A percentile compares a stretch with the other conserved stretches of the same genome.
Evolutionary conservation across 768 basidiomycete genomes (phyloP).

Genomic region (Gyrodon lividus): DNA sequence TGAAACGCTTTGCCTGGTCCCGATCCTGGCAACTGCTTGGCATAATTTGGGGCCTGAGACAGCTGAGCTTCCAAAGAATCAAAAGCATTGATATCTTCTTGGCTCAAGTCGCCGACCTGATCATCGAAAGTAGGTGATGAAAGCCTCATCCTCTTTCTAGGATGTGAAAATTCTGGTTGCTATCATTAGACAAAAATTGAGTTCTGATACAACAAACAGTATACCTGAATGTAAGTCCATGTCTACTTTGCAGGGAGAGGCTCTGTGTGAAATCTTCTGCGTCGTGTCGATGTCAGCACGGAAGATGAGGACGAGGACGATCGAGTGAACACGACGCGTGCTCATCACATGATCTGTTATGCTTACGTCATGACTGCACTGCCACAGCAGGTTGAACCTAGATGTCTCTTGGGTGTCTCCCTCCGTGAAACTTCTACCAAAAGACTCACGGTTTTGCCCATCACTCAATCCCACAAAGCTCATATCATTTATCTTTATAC

Average conservation of each 20-base stretch:
- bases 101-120: slow-evolving; percentile 48
- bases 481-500: too few species aligned
- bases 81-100: slow-evolving; percentile 54
- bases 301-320: not conserved
- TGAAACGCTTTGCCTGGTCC: not conserved
- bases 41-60: slow-evolving; percentile 32
- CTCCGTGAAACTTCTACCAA: too few species aligned
- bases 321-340: not conserved
- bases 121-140: slow-evolving; percentile 68
- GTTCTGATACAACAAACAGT: not conserved
- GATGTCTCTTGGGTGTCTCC: too few species aligned
- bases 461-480: too few species aligned
- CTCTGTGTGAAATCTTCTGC: too few species aligned
- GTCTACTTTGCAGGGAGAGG: not conserved
- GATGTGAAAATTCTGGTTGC: slow-evolving; percentile 28
- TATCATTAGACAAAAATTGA: not conserved
- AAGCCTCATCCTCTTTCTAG: slow-evolving; percentile 57
- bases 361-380: not conserved
- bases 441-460: too few species aligned
- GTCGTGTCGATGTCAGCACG: not conserved
- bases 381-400: too few species aligned
- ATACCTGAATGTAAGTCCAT: not conserved
- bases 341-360: not conserved
- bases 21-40: not conserved
- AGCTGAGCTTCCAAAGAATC: slow-evolving; percentile 49